phyloP scores from a whole-genome alignment of 805 yeast species.

The Starmera pachycereana region DNA sequence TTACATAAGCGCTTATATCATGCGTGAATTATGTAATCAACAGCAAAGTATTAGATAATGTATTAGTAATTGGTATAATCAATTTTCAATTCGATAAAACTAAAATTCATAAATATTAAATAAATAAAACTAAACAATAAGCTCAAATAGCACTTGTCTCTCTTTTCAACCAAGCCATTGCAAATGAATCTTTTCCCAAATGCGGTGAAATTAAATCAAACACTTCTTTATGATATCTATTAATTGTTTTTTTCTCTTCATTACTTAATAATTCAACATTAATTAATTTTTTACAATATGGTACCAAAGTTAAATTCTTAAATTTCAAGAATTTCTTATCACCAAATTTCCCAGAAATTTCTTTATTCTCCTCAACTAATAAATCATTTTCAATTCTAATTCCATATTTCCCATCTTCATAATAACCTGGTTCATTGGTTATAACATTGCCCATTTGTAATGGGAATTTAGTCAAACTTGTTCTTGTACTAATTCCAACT shows the following conservation, averaged over 20 bases:
- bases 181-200: conserved; percentile 47
- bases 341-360: conserved; percentile 29
- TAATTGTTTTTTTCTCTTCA: conserved; percentile 61
- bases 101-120: too few relatives aligned
- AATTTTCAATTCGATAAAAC: too few relatives aligned
- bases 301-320: conserved; percentile 78
- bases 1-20: too few relatives aligned
- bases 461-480: conserved; percentile 39
- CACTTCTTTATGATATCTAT: conserved; percentile 51
- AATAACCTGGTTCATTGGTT: conserved; percentile 92
- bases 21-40: too few relatives aligned
- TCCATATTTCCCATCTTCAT: conserved; percentile 84
- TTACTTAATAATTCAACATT: conserved; percentile 42
- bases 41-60: too few relatives aligned
- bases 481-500: conserved; percentile 58
- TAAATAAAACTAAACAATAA: too few relatives aligned
- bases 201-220: conserved; percentile 40
- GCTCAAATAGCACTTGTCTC: conserved; percentile 29
- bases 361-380: conserved; percentile 32
- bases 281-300: conserved; percentile 71
- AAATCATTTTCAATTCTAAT: conserved; percentile 83
- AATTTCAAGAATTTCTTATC: conserved; percentile 55
- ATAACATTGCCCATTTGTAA: conserved; percentile 60
- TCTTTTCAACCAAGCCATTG: conserved; percentile 59
- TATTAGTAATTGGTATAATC: too few relatives aligned